phyloP scores from a whole-genome alignment of 192 early-diverging fungal species.

The Glomus cerebriforme region DNA sequence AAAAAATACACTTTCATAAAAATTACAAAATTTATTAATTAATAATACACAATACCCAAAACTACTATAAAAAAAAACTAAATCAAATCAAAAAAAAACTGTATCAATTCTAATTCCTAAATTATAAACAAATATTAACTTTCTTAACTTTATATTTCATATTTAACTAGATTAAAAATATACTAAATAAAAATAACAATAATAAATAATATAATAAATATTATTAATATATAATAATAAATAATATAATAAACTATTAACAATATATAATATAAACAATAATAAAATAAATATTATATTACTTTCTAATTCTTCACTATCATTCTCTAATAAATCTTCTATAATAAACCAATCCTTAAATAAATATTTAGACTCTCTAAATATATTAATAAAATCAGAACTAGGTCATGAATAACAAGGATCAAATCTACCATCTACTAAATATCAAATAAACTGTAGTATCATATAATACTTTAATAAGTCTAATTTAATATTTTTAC shows the following conservation, averaged over 20 bases:
- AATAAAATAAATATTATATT: too few relatives aligned
- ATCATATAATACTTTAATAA: slow-evolving; percentile 1
- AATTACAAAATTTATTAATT: not conserved
- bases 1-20: not conserved
- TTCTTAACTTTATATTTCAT: not conserved
- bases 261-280: too few relatives aligned
- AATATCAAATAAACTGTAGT: not conserved
- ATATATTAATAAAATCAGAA: not conserved
- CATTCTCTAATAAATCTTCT: not conserved
- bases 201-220: not conserved
- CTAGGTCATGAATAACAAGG: not conserved
- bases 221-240: not conserved
- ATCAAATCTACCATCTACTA: not conserved
- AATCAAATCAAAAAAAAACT: not conserved
- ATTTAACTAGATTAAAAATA: not conserved
- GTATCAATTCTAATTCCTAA: not conserved
- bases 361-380: not conserved
- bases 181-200: not conserved
- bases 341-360: not conserved
- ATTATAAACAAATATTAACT: not conserved
- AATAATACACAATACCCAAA: not conserved
- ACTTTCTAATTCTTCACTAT: not conserved
- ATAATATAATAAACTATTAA: not conserved
- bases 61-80: not conserved
- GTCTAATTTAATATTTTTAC: too few relatives aligned